Conservation (phyloP, 768 basidiomycete genomes). For the Mycena capillaripes region DNA sequence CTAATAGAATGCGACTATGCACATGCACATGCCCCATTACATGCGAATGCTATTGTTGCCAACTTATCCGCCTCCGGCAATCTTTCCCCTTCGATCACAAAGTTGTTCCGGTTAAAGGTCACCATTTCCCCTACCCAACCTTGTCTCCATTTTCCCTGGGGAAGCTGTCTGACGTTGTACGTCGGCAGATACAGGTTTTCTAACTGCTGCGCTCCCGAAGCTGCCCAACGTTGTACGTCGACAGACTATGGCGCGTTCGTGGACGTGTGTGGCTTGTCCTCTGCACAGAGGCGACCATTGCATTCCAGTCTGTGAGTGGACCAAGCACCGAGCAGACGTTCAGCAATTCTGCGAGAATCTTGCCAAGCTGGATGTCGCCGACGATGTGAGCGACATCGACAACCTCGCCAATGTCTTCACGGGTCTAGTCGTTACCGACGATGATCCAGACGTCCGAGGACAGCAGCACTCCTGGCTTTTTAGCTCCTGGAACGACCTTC, state of each 20-base stretch:
- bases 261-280: conserved; percentile 23
- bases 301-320: not conserved
- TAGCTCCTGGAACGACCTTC: conserved; percentile 27
- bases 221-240: conserved; percentile 8
- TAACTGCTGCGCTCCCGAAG: too few relatives aligned
- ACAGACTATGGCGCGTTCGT: conserved; percentile 13
- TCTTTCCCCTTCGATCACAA: conserved; percentile 27
- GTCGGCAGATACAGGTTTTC: conserved; percentile 14
- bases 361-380: not conserved
- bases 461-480: conserved; percentile 33
- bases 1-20: conserved; percentile 1
- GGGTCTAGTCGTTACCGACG: conserved; percentile 12
- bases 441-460: conserved; percentile 23
- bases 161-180: conserved; percentile 9
- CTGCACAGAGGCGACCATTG: conserved; percentile 13
- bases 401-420: conserved; percentile 19
- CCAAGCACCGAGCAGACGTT: conserved; percentile 6
- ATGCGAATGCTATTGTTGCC: conserved; percentile 12
- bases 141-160: not conserved
- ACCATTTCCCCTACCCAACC: not conserved
- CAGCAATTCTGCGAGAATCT: not conserved
- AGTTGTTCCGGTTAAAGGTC: conserved; percentile 4
- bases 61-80: conserved; percentile 4
- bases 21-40: conserved; percentile 11
- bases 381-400: not conserved